Conservation (phyloP, 441 rosid species). For the Erodium moschatum region DNA sequence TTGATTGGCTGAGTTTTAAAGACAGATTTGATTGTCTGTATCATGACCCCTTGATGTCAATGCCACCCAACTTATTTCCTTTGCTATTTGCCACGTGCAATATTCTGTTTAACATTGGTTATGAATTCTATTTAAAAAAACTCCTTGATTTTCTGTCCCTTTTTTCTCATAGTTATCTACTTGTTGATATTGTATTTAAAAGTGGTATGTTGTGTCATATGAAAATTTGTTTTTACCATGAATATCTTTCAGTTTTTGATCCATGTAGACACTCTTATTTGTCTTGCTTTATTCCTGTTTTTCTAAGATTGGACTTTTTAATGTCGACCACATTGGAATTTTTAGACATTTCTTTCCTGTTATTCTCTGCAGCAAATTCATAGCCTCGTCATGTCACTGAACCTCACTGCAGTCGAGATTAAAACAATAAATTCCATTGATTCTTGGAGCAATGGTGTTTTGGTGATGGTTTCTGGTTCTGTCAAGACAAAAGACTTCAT, state of each 20-base stretch:
- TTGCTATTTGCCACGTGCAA: not conserved
- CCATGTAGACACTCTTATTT: not conserved
- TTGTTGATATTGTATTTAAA: no score
- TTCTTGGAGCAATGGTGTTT: constrained; percentile 59
- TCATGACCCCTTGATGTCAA: not conserved
- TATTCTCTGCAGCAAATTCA: constrained; percentile 47
- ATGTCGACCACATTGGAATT: not conserved
- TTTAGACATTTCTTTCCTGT: not conserved
- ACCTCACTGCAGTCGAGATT: constrained; percentile 55
- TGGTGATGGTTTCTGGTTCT: constrained; percentile 56
- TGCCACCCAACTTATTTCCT: not conserved
- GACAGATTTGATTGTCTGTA: not conserved
- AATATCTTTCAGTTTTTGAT: not conserved
- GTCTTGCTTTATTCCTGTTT: not conserved
- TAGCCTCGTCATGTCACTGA: constrained; percentile 42
- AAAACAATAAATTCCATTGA: constrained; percentile 58
- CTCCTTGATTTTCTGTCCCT: not conserved
- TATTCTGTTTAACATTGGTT: not conserved
- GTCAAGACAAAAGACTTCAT: constrained; percentile 44
- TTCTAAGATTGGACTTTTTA: not conserved
- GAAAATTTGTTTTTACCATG: not conserved
- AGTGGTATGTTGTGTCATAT: not conserved
- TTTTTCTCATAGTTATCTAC: not conserved
- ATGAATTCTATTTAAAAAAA: no score
- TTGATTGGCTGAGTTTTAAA: not conserved